A percentile compares a stretch with the other conserved stretches of the same genome.
Evolutionary conservation across 108 stramenopile species (phyloP).

Genomic region (Skeletonema costatum): DNA sequence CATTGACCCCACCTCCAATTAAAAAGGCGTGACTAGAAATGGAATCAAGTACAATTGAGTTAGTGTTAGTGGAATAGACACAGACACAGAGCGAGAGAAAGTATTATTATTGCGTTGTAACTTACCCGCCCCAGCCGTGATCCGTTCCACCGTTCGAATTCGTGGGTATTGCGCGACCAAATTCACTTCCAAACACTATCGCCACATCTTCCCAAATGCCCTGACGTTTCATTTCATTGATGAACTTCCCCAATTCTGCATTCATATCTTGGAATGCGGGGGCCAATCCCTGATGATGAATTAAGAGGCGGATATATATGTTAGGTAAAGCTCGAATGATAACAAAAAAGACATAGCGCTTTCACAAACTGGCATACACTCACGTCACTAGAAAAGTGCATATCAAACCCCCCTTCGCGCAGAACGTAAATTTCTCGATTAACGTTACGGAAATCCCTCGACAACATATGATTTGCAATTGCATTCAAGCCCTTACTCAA

Average conservation of each 20-base stretch:
- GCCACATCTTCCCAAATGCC: constrained; percentile 49
- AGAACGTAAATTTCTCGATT: constrained; percentile 38
- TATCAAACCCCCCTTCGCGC: constrained; percentile 30
- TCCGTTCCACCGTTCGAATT: constrained; percentile 51
- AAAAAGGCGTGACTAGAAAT: constrained; percentile 32
- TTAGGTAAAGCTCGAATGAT: neutral
- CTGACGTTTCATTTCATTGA: constrained; percentile 36
- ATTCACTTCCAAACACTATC: constrained; percentile 43
- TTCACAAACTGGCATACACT: neutral
- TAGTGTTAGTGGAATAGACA: too few relatives aligned
- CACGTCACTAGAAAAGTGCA: constrained; percentile 4
- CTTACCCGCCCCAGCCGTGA: constrained; percentile 24
- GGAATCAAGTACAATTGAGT: neutral
- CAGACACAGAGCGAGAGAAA: neutral
- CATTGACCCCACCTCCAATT: constrained; percentile 32
- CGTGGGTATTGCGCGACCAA: constrained; percentile 45
- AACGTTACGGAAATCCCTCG: constrained; percentile 22
- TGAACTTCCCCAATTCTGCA: constrained; percentile 29
- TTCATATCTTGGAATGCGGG: constrained; percentile 25
- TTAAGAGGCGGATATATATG: neutral
- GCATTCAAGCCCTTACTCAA: neutral
- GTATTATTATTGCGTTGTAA: neutral
- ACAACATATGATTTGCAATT: neutral
- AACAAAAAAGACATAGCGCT: neutral
- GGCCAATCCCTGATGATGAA: neutral